These are phyloP conservation scores for Luffa aegyptiaca DNA, from an alignment of 306 rosid genomes.

Conservation along the genomic window DNA sequence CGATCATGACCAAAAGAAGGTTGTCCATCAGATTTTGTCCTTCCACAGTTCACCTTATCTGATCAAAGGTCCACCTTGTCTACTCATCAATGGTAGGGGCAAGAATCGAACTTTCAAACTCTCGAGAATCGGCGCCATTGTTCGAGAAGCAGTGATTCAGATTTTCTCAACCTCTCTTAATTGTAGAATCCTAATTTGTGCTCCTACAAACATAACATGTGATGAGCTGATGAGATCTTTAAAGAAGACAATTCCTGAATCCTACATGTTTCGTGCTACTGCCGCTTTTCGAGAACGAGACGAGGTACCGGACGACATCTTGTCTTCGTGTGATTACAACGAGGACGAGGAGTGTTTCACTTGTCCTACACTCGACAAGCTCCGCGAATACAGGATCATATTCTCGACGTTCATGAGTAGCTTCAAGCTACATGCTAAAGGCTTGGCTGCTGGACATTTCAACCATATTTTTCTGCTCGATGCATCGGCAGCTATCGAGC, in stretches of 20 bases:
- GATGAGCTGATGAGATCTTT: constrained; percentile 18
- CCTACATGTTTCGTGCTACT: constrained; percentile 16
- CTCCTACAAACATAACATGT: constrained; percentile 17
- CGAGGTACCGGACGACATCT: constrained; percentile 23
- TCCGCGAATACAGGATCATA: constrained; percentile 17
- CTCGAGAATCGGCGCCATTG: constrained; percentile 6
- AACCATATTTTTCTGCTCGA: constrained; percentile 27
- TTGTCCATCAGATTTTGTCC: constrained; percentile 1
- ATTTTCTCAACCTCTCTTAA: neutral
- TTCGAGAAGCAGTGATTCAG: constrained; percentile 15
- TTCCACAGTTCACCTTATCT: constrained; percentile 20
- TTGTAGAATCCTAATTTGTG: constrained; percentile 14
- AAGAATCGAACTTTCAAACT: neutral
- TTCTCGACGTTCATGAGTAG: constrained; percentile 28
- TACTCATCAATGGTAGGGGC: neutral
- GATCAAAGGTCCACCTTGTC: constrained; percentile 9
- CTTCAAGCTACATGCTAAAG: constrained; percentile 18
- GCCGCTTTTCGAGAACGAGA: constrained; percentile 17
- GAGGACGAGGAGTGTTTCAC: constrained; percentile 13
- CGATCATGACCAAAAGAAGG: neutral
- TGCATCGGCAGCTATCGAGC: constrained; percentile 27
- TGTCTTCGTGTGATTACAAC: constrained; percentile 12
- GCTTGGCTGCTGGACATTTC: constrained; percentile 19
- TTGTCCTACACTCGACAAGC: constrained; percentile 18
- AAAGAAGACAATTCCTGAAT: constrained; percentile 13